Percentiles rank a stretch among this genome's conserved stretches.
Conservation (phyloP, 345 rosid species). For the Eucalyptus marginata region DNA sequence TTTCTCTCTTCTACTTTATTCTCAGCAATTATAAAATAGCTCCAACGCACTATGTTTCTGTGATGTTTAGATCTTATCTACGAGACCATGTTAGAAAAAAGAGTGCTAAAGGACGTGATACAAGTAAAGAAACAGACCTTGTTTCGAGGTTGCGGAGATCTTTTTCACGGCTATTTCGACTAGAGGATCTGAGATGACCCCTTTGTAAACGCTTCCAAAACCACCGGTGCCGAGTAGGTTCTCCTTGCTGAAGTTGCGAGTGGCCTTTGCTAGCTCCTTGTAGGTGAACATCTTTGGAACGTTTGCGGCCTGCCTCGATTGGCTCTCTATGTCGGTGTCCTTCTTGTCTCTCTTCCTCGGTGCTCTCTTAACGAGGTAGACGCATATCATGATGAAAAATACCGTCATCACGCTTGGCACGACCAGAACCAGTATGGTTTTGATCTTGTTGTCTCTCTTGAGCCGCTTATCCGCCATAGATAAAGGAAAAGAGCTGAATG, state of each 20-base stretch:
- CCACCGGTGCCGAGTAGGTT: constrained; percentile 31
- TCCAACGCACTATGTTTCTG: background rate
- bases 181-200: constrained; percentile 7
- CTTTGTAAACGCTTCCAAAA: constrained; percentile 32
- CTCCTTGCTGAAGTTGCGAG: constrained; percentile 17
- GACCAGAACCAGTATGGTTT: background rate
- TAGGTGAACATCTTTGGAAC: constrained; percentile 10
- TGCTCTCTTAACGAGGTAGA: background rate
- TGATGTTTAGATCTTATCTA: background rate
- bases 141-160: constrained; percentile 24
- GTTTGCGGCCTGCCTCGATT: constrained; percentile 17
- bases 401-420: background rate
- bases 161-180: constrained; percentile 18
- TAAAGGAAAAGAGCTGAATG: constrained; percentile 1
- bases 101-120: background rate
- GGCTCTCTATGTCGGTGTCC: constrained; percentile 6
- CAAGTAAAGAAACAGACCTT: background rate
- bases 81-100: background rate
- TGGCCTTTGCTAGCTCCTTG: constrained; percentile 22
- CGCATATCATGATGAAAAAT: background rate
- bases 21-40: too few relatives aligned
- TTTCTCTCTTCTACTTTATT: background rate
- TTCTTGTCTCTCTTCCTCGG: background rate
- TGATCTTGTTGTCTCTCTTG: background rate
- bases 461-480: background rate